Base-by-base conservation (phyloP, 225 moss, liverwort and hornwort genomes). In the Polytrichum formosum region DNA sequence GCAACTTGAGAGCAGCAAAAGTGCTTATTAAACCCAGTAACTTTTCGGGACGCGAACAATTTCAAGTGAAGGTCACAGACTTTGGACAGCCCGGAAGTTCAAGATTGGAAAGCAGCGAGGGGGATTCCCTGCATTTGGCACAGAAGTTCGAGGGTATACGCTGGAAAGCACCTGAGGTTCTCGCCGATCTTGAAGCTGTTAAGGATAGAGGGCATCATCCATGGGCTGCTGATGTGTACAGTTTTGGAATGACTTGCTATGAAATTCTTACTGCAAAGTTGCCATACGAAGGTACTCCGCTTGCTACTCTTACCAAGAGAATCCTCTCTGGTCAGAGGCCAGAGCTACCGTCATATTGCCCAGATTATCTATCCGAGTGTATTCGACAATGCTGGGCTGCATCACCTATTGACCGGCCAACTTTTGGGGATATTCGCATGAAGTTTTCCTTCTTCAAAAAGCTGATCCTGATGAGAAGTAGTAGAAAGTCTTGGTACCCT, bases 391-490 rank as follows among this genome's bases (percentile, higher is more conserved):
- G 84, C 25, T 84, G 84, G 84, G 37, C 54, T 23, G 8, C 73
- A 29, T 10, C 8, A 28, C 78, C 84, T 26, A 60, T 53, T 20
- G 78, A 73, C 10, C 72, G 84, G 26, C 84, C 78, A 54, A 60
- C 75, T 30, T 84, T 84, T 70, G 75, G 59, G 2, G 84, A 84
- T 67, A 75, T 84, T n/a, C 72, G 77, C 5, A 64, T 31, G 66
- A 66, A 74, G 73, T 74, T 84, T 66, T 72, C 77, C 10, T 78
- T 77, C 64, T 80, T 70, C 56, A 84, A 80, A 67, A 84, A 80
- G 31, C 23, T 84, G 66, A 64, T 84, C 62, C 66, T 84, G 80
- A 80, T 84, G 84, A 80, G 80, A 73, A 84, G 84, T 70, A 72
- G 77, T 18, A 70, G 75, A 70, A 84, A 84, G 70, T 60, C 69